Base-by-base conservation (phyloP, 1,284 basidiomycete species). In the Leccinum fuscescens region DNA sequence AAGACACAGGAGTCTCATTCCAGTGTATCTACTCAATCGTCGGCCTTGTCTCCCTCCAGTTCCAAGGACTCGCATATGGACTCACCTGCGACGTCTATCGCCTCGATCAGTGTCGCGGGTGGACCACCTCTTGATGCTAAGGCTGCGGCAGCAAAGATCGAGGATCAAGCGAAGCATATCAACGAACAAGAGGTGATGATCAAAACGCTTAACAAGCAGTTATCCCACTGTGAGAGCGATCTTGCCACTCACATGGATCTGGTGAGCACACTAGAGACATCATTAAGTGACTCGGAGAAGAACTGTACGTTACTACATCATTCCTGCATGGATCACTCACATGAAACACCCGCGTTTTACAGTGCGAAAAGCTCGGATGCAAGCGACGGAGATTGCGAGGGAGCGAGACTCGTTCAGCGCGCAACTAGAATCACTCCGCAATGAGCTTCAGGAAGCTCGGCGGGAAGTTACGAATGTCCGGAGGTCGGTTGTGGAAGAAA, bases 171-270 rank as follows among this genome's bases (percentile, higher is more conserved):
- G 15, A 91, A 89, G 69, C 85, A 85, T 56, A 79, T 94, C 52
- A 89, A 87, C 29, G 92, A 94, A 77, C 90, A 93, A 71, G 92
- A 94, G 66, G 83, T 82, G 54, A 93, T 92, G 90, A 94, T 96
- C 78, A 91, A 92, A 77, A 94, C 90, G 35, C 83, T 97, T 59
- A 93, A 94, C 76, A 94, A 95, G 76, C 93, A 95, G 76, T 76
- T 97, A 57, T 86, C 86, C 33, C 93, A 96, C 73, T 95, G 93
- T 72, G 93, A 96, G 76, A 86, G 83, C 63, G 94, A 96, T 74
- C 79, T 96, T 61, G 92, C 94, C 68, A 89, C 92, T 55, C 94
- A 96, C 72, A 94, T 94, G 82, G 93, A 96, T 72, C 83, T 96
- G 59, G 93, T 95, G 63, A 83, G 79, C 62, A 90, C 88, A 17